Base-by-base conservation (phyloP, 495 filamentous ascomycete genomes). In the Halenospora varia region DNA sequence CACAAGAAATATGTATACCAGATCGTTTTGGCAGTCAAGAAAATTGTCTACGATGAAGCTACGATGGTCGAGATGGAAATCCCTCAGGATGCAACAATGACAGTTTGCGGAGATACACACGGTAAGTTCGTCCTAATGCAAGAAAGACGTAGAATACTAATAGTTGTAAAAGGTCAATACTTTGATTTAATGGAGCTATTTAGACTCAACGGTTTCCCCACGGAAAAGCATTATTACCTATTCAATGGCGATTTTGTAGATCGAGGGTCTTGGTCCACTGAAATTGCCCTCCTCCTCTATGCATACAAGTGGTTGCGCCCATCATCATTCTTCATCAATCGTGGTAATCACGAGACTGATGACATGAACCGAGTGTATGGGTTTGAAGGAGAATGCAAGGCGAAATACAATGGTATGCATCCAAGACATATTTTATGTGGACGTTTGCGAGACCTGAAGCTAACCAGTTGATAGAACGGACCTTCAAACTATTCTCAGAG, bases 221-320 rank as follows among this genome's bases (percentile, higher is more conserved):
- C 81, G 15, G 88, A 90, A 61, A 88, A 86, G 59, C 90, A 97
- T 62, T 84, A 83, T 66, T 99, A 97, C 66, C 84, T 99, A 48
- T 99, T 99, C 82, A 99, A 99, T 72, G 94, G 94, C 62, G 94
- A 99, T 72, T 99, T 99, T 62, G 94, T 99, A 22, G 94, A 99
- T 69, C 85, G 94, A 70, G 94, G 94, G 18, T 95, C 89, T 35
- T 99, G 94, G 94, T 97, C 93, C 15, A 93, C 88, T 9, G 94
- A 99, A 68, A 92, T 99, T 63, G 94, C 90, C 10, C 78, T 99
- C 22, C 80, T 96, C 24, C 81, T 99, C 22, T 99, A 96, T 67
- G 88, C 93, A 29, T 94, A 96, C 80, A 99, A 99, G 75, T 96
- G 90, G 92, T 72, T 99, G 62, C 85, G 85, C 52, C 94, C 95